Conservation (phyloP, 306 rosid genomes). For the Trifolium pratense region DNA sequence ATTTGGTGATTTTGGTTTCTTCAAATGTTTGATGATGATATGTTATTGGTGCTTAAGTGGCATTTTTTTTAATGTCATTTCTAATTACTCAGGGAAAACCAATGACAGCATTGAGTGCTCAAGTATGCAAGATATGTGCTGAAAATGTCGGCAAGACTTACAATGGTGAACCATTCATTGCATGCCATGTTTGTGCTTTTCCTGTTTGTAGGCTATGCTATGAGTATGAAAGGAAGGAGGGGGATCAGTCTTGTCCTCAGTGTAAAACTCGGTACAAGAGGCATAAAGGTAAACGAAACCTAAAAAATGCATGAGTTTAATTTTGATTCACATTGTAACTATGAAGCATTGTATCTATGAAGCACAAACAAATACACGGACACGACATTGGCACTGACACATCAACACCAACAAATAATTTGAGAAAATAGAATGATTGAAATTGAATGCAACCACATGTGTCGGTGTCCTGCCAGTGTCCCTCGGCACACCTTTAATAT, state of each 20-base stretch:
- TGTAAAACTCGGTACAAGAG: conserved; percentile 95
- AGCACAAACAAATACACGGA: no score
- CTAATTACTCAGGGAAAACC: conserved; percentile 61
- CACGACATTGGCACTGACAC: no score
- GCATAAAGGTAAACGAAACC: conserved; percentile 67
- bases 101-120: conserved; percentile 56
- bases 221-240: conserved; percentile 98
- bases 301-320: background rate
- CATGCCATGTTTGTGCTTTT: conserved; percentile 79
- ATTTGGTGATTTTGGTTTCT: conserved; percentile 34
- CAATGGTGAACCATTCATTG: conserved; percentile 75
- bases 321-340: background rate
- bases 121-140: conserved; percentile 87
- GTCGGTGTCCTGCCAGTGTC: no score
- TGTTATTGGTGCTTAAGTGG: conserved; percentile 8
- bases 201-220: conserved; percentile 96
- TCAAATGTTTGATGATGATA: conserved; percentile 22
- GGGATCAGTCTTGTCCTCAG: conserved; percentile 90
- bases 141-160: conserved; percentile 83
- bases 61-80: background rate
- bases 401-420: no score
- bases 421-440: no score
- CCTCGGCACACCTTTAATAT: no score
- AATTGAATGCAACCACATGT: no score
- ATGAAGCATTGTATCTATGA: background rate